Base-by-base conservation (phyloP, 257 asterid genomes). In the Voacanga thouarsii region DNA sequence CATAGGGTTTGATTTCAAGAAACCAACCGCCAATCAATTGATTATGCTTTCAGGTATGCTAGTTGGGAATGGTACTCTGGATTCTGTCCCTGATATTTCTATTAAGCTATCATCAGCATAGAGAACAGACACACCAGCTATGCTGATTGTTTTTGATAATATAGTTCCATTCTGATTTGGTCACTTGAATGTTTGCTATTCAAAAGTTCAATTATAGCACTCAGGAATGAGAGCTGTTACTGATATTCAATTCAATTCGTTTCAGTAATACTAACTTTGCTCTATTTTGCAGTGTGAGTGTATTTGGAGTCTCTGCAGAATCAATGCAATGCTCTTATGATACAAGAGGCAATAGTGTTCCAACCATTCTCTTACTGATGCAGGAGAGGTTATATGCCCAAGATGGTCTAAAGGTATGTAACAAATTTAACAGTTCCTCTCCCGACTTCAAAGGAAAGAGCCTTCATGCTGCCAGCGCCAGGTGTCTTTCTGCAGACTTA, bases 291-390 rank as follows among this genome's bases (percentile, higher is more conserved):
- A 96, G 99, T 77, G 88, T 90, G 9, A 96, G 96, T 77, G 99
- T 96, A 69, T 96, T 96, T 50, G 99, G 99, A 3, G 98, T 96
- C 76, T 96, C 99, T 3, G 94, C 98, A 5, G 97, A 96, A 14
- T 93, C 99, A 3, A 96, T 96, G 99, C 99, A 96, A 81, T 93
- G 98, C 85, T 93, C 96, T 5, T 96, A 84, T 50, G 98, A 96
- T 83, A 77, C 88, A 30, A 88, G 97, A 80, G 97, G 98, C 78
- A 96, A 96, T n/a, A 96, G 99, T 78, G 96, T 96, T 81, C 99
- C 99, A 51, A 93, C 97, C 41, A 96, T 96, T 77, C 90, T 96
- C 71, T 71, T 96, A 67, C 77, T 93, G 57, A 92, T 96, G 97
- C 99, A 96, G 74, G 95, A 93, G 67, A 91, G 91, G 24, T 75